Base-by-base conservation (phyloP, 1,284 basidiomycete genomes). In the Malassezia equina region DNA sequence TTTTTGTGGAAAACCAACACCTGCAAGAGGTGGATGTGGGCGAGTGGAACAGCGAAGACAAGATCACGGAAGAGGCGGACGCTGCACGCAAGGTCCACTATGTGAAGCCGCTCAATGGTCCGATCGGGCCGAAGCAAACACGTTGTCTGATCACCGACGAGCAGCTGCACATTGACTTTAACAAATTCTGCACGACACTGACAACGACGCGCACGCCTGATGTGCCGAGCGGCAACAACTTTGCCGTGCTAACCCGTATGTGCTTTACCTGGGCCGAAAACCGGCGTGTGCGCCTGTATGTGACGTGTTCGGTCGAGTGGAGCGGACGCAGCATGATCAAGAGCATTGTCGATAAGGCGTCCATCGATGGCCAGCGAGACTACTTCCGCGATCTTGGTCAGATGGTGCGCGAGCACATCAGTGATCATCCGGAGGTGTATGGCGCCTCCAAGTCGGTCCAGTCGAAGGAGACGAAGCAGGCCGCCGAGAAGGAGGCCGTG, bases 281-380 rank as follows among this genome's bases (percentile, higher is more conserved):
- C 4, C 82, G 86, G 50, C 82, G 84, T 4, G 85, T 86, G 1
- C 82, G 81, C 49, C 82, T 98, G 12, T 66, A 88, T 7, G 88
- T 98, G 4, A 91, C 89, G 32, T 90, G 87, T 7, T 82, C 86
- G 63, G 89, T 96, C 2, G 91, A 96, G 60, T 98, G 93, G 91
- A 88, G 86, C 0, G 91, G 91, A 21, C 81, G 90, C 64, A 93
- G 88, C 75, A 95, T 95, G 78, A 88, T 98, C 75, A 93, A 88
- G 19, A 88, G 89, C 52, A 88, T 98, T 66, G 94, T 98, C 68
- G 90, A 95, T 70, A 84, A 82, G 64, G 89, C 86, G 0, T 85
- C 83, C 6, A 84, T 95, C 47, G 91, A 95, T n/a, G 93, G 94
- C 2, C 93, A 98, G 73, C 91, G 86, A 76, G 79, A 80, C 48